A percentile compares a stretch with the other conserved stretches of the same genome.
Conservation (phyloP, 345 rosid genomes). For the Euphorbia tirucalli region DNA sequence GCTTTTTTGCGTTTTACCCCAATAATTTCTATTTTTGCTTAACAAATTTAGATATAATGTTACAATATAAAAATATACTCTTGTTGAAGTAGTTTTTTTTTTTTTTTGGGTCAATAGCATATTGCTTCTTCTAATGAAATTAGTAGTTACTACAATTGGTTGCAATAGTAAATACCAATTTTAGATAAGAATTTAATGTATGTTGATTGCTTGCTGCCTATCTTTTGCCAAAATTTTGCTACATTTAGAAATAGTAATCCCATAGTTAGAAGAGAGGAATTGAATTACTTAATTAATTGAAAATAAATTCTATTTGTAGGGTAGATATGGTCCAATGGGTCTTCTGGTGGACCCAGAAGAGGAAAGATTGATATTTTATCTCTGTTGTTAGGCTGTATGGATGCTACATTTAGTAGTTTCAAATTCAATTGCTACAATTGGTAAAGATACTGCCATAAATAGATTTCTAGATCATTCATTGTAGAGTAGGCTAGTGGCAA, state of each 20-base stretch:
- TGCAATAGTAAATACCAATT: neutral
- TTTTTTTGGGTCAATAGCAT: neutral
- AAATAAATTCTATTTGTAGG: neutral
- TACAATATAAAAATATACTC: neutral
- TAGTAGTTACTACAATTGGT: constrained; percentile 6
- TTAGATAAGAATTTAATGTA: neutral
- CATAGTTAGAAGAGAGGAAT: neutral
- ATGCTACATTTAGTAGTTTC: neutral
- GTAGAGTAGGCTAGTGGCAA: constrained; percentile 8
- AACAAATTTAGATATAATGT: neutral
- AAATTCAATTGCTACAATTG: constrained; percentile 2
- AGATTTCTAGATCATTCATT: constrained; percentile 16
- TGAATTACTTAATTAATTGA: neutral
- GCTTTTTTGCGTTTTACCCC: neutral
- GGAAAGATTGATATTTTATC: neutral
- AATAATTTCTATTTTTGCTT: neutral
- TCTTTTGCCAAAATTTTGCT: neutral
- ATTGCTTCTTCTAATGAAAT: constrained; percentile 2
- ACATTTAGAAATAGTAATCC: constrained; percentile 3
- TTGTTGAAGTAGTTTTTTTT: neutral
- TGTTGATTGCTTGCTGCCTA: constrained; percentile 3
- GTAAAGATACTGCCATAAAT: constrained; percentile 23
- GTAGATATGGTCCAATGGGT: neutral
- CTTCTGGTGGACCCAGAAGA: neutral
- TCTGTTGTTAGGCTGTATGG: neutral